Conservation (phyloP, 2,329 filamentous ascomycete genomes). For the Pseudocercospora fijiensis region DNA sequence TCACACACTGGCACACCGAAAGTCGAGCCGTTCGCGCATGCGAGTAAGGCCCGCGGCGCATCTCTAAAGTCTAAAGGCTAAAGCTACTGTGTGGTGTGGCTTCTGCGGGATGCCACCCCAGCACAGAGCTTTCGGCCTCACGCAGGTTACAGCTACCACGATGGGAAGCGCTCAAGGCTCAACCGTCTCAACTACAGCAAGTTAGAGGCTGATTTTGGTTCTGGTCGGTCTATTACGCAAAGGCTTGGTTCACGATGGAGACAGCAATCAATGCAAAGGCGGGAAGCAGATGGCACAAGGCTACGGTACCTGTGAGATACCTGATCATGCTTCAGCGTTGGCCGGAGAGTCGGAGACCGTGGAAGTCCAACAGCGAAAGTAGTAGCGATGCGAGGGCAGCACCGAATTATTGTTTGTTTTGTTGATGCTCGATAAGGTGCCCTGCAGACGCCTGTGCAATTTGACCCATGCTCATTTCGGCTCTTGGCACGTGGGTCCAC, state of each 20-base stretch:
- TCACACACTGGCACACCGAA: not conserved
- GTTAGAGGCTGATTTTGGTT: not conserved
- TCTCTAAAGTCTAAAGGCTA: not conserved
- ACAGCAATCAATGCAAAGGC: not conserved
- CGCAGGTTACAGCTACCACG: not conserved
- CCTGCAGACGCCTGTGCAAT: slow-evolving; percentile 14
- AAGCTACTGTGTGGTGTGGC: not conserved
- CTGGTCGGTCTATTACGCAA: not conserved
- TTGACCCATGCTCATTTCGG: slow-evolving; percentile 23
- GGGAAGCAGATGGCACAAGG: not conserved
- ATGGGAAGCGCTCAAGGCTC: slow-evolving; percentile 3
- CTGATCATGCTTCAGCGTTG: not conserved
- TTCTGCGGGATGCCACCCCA: not conserved
- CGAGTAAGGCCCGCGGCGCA: slow-evolving; percentile 20
- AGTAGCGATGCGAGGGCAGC: not conserved
- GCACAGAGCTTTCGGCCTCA: not conserved
- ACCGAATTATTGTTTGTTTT: slow-evolving; percentile 16
- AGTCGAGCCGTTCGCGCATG: slow-evolving; percentile 9
- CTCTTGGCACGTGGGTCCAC: slow-evolving; percentile 25
- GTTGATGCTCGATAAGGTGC: slow-evolving; percentile 13
- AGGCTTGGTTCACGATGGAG: not conserved
- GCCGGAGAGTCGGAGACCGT: not conserved
- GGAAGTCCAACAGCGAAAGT: not conserved
- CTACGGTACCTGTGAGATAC: slow-evolving; percentile 4
- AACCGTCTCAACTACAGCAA: slow-evolving; percentile 1